Conservation (phyloP, 495 filamentous ascomycete species). For the Staphylotrichum tortipilum region DNA sequence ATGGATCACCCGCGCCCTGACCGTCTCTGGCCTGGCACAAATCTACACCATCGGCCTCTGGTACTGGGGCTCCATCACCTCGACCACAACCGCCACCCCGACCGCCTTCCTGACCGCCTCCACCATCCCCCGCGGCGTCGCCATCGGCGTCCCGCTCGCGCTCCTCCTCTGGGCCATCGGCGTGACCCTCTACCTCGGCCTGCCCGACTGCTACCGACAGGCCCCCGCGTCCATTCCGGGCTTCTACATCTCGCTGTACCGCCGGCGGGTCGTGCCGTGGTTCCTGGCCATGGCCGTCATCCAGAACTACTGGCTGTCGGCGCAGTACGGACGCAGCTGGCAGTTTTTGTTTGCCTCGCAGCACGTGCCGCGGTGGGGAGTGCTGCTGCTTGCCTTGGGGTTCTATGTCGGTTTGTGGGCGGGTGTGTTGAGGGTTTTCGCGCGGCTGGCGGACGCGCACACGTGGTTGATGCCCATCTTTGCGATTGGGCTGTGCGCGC, state of each 20-base stretch:
- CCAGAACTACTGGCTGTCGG: slow-evolving; percentile 59
- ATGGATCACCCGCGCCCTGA: slow-evolving; percentile 57
- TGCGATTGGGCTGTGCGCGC: slow-evolving; percentile 54
- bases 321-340: slow-evolving; percentile 57
- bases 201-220: slow-evolving; percentile 60
- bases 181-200: slow-evolving; percentile 44
- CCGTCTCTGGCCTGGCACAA: slow-evolving; percentile 56
- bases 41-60: slow-evolving; percentile 56
- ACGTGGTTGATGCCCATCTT: slow-evolving; percentile 60
- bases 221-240: slow-evolving; percentile 57
- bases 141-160: slow-evolving; percentile 43
- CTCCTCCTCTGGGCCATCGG: slow-evolving; percentile 45
- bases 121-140: slow-evolving; percentile 33
- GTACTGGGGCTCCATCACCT: slow-evolving; percentile 52
- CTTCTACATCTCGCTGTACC: slow-evolving; percentile 47
- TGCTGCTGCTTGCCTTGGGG: slow-evolving; percentile 43
- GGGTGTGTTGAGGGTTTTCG: slow-evolving; percentile 39
- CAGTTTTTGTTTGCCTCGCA: slow-evolving; percentile 48
- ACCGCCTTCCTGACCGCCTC: slow-evolving; percentile 19
- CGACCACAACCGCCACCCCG: slow-evolving; percentile 19
- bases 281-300: slow-evolving; percentile 54
- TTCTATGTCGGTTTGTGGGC: slow-evolving; percentile 56
- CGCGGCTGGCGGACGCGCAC: slow-evolving; percentile 44
- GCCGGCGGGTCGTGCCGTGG: slow-evolving; percentile 53
- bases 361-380: slow-evolving; percentile 44